Evolutionary conservation across 1,139 yeast species (phyloP), one percentile per base, ranked within the genome.

Genomic region (Blastobotrys petasosporus): DNA sequence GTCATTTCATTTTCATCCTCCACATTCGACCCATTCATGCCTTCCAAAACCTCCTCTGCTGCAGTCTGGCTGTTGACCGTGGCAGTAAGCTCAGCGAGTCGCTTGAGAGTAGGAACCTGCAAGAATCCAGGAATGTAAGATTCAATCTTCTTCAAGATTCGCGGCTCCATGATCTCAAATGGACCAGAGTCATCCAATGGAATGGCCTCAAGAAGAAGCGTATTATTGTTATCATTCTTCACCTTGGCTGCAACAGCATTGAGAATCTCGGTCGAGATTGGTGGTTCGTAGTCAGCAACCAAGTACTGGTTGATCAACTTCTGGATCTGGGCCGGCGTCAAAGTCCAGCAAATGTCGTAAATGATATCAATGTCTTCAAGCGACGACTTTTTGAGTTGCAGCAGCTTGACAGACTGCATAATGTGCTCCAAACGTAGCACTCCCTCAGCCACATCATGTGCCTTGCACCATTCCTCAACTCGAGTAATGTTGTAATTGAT

Each of bases 401-500:
- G 73, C 53, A 94, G 73, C 69, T 94, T 94, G 41, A 97, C 94
- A 23, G 95, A 94, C 69, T 94, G 98, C 61, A 88, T 76, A 62
- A 94, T 75, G 64, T 90, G 97, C 54, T 85, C 83, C 64, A 94
- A 75, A 60, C 88, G 82, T 35, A 83, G 78, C n/a, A 92, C 78
- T 4, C 95, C 96, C 62, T 90, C 96, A 46, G 86, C 84, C 56
- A 94, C 79, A 50, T 85, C 94, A 65, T 92, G 97, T 4, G 92
- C 81, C 69, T 88, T 92, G 68, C 98, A 92, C 98, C 98, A 94
- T 70, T 94, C 99, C 66, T 90, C 97, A 58, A 94, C 76, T 61
- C 98, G 79, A 5, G 98, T 92, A 46, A 90, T 94, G 65, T 94
- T 94, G 70, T 94, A 94, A 65, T 90, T 92, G 68, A 94, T 80